Conservation (phyloP, 257 asterid species). For the Verbascum thapsus region DNA sequence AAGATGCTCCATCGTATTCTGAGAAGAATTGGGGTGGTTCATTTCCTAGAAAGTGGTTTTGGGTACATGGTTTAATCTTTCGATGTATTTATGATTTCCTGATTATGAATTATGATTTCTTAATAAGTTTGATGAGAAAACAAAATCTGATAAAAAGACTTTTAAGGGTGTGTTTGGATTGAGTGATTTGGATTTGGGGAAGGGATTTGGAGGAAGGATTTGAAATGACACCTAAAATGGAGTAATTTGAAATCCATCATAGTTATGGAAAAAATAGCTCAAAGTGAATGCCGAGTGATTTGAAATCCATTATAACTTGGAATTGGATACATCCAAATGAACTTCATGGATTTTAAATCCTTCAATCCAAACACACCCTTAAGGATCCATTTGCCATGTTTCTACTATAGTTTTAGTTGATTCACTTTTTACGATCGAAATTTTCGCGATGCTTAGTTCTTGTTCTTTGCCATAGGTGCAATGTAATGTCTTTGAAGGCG, state of each 20-base stretch:
- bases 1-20: slow-evolving; percentile 92
- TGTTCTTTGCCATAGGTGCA: slow-evolving; percentile 59
- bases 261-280: no score
- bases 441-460: slow-evolving; percentile 22
- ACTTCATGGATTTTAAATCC: no score
- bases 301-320: no score
- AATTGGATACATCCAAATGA: no score
- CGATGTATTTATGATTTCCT: not conserved
- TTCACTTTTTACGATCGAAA: slow-evolving; percentile 22
- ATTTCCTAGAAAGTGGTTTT: slow-evolving; percentile 97
- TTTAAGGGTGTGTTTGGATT: no score
- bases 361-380: no score
- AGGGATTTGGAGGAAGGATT: no score
- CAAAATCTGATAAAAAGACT: no score
- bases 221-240: no score
- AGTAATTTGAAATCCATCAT: no score
- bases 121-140: slow-evolving; percentile 3
- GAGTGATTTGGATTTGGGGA: no score
- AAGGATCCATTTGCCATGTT: not conserved
- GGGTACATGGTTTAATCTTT: slow-evolving; percentile 59
- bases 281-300: no score
- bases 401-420: not conserved
- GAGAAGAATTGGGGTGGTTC: slow-evolving; percentile 98
- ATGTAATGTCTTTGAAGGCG: slow-evolving; percentile 92
- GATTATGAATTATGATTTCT: not conserved